These are phyloP conservation scores for Delitschia confertaspora DNA, from an alignment of 495 filamentous ascomycete genomes.

Conservation along the genomic window DNA sequence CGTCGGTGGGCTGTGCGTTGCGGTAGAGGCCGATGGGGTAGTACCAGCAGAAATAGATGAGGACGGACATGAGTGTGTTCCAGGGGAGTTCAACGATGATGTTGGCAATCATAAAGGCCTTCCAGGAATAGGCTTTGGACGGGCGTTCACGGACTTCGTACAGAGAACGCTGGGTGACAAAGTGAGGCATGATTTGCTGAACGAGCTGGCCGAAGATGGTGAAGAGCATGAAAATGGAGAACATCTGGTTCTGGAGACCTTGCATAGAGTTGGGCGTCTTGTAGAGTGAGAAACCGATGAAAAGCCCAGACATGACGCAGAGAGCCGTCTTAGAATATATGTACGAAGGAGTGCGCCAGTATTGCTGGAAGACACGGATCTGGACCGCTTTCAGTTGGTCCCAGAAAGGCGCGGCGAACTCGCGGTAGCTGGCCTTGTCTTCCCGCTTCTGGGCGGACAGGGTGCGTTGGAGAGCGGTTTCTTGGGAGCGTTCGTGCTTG, in stretches of 20 bases:
- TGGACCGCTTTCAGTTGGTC: constrained; percentile 48
- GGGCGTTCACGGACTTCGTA: constrained; percentile 84
- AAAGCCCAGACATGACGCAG: constrained; percentile 51
- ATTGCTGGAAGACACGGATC: constrained; percentile 71
- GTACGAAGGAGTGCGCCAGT: constrained; percentile 82
- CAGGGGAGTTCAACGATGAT: constrained; percentile 48
- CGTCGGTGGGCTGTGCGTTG: constrained; percentile 40
- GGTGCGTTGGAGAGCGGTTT: constrained; percentile 26
- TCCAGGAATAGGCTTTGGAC: constrained; percentile 74
- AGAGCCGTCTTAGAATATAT: constrained; percentile 63
- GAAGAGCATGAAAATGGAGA: constrained; percentile 47
- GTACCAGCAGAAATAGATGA: constrained; percentile 48
- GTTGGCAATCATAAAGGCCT: constrained; percentile 48
- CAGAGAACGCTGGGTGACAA: constrained; percentile 57
- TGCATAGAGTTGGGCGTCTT: constrained; percentile 58
- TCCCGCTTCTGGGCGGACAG: constrained; percentile 25
- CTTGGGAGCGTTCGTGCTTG: constrained; percentile 49
- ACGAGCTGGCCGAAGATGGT: constrained; percentile 43
- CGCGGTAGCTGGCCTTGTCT: constrained; percentile 34
- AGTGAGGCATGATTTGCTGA: constrained; percentile 48
- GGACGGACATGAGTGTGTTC: constrained; percentile 41
- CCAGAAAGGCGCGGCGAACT: constrained; percentile 36
- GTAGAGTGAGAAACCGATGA: constrained; percentile 87
- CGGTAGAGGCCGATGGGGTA: constrained; percentile 38
- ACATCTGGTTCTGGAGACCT: constrained; percentile 63